Percentiles rank a stretch among this genome's conserved stretches.
Conservation (phyloP, 2,329 filamentous ascomycete genomes). For the Exophiala spinifera region DNA sequence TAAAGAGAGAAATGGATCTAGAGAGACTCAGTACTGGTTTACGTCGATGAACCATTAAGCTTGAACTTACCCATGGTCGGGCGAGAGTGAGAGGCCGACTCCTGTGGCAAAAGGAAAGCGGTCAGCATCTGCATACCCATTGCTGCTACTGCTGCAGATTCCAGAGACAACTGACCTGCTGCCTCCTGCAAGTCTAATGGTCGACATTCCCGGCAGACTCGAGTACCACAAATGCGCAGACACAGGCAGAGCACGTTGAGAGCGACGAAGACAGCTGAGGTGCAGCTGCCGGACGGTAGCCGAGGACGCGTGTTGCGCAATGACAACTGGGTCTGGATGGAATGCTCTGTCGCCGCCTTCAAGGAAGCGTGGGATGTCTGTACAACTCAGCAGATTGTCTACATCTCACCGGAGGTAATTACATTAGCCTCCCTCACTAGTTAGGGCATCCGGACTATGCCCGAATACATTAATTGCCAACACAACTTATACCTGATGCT, state of each 20-base stretch:
- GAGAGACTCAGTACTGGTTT: too few species aligned
- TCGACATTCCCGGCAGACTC: conserved; percentile 2
- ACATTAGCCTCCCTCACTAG: too few species aligned
- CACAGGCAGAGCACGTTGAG: background rate
- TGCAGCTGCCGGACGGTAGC: conserved; percentile 1
- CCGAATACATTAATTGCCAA: too few species aligned
- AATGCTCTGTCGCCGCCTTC: background rate
- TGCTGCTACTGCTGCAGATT: too few species aligned
- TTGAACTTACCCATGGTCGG: background rate
- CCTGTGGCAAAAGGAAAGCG: conserved; percentile 1
- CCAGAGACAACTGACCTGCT: background rate
- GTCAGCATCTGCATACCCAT: background rate
- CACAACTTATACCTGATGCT: too few species aligned
- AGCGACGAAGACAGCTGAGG: conserved; percentile 1
- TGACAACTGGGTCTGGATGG: background rate
- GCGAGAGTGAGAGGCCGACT: conserved; percentile 1
- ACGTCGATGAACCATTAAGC: background rate
- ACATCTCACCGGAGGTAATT: too few species aligned
- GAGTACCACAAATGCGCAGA: conserved; percentile 1
- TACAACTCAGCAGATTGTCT: too few species aligned
- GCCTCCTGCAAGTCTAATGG: conserved; percentile 3
- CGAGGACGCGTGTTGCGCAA: conserved; percentile 3
- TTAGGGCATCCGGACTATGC: too few species aligned
- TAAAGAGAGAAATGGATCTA: too few species aligned
- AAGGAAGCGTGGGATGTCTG: conserved; percentile 1